A percentile compares a stretch with the other conserved stretches of the same genome.
These are phyloP conservation scores for Solanum sitiens DNA, from an alignment of 257 asterid genomes.

Conservation along the genomic window DNA sequence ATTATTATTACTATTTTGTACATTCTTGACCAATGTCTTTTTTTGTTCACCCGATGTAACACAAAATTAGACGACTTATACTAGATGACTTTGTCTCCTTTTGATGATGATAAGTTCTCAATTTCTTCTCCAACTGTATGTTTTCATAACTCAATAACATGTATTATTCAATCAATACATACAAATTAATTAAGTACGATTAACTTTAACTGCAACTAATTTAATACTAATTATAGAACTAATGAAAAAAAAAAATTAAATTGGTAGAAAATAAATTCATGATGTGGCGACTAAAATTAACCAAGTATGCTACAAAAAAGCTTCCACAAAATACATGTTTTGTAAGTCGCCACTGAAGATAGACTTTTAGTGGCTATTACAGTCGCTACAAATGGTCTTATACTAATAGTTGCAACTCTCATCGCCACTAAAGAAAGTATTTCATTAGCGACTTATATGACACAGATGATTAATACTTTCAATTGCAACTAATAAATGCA, in stretches of 20 bases:
- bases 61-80: slow-evolving; percentile 59
- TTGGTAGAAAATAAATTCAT: neutral
- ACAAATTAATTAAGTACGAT: slow-evolving; percentile 10
- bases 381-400: no score
- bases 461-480: no score
- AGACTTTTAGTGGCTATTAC: no score
- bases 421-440: no score
- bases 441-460: no score
- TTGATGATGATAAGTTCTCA: slow-evolving; percentile 17
- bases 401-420: no score
- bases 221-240: neutral
- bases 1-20: slow-evolving; percentile 8
- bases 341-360: no score
- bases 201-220: neutral
- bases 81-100: slow-evolving; percentile 29
- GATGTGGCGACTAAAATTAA: neutral
- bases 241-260: no score
- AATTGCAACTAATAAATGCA: no score
- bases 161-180: neutral
- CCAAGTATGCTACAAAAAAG: no score
- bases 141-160: slow-evolving; percentile 17
- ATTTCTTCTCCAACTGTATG: slow-evolving; percentile 54
- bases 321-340: no score
- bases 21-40: slow-evolving; percentile 76
- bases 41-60: slow-evolving; percentile 83